These are phyloP conservation scores for Gaultheria prostrata DNA, from an alignment of 148 eudicot genomes.

Conservation along the genomic window DNA sequence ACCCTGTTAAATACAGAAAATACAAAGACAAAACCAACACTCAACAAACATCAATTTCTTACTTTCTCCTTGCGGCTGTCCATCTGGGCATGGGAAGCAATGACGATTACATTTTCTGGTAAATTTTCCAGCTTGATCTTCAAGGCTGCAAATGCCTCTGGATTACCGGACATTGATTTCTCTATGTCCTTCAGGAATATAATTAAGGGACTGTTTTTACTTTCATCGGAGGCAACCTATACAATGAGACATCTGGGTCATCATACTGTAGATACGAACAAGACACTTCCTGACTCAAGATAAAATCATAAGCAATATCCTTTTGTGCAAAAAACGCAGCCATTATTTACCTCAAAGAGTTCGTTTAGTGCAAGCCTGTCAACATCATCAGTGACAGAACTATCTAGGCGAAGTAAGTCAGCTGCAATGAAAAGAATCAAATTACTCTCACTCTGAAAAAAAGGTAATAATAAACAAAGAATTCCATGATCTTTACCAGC, in stretches of 20 bases:
- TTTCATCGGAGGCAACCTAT: constrained; percentile 67
- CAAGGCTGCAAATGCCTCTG: constrained; percentile 60
- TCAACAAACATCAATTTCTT: constrained; percentile 18
- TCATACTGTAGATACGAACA: neutral
- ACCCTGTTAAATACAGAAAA: neutral
- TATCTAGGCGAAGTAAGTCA: constrained; percentile 66
- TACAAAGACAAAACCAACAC: neutral
- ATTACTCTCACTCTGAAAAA: neutral
- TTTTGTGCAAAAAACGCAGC: too few relatives aligned
- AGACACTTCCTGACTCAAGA: neutral
- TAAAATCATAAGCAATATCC: neutral
- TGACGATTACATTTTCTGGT: constrained; percentile 71
- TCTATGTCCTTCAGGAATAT: constrained; percentile 82
- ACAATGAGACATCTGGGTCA: neutral
- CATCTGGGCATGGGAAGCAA: constrained; percentile 81
- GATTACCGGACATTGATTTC: constrained; percentile 69
- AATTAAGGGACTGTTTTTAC: constrained; percentile 61
- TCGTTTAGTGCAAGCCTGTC: constrained; percentile 79
- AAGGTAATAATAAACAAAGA: neutral
- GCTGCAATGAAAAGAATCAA: constrained; percentile 42
- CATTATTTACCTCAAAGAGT: constrained; percentile 73
- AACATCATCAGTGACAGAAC: constrained; percentile 54
- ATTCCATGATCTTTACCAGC: constrained; percentile 40
- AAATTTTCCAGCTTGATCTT: constrained; percentile 67
- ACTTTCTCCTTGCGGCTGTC: constrained; percentile 93